A percentile compares a stretch with the other conserved stretches of the same genome.
phyloP scores from a whole-genome alignment of 2,329 filamentous ascomycete species.

The Taxawa tesnikishii region DNA sequence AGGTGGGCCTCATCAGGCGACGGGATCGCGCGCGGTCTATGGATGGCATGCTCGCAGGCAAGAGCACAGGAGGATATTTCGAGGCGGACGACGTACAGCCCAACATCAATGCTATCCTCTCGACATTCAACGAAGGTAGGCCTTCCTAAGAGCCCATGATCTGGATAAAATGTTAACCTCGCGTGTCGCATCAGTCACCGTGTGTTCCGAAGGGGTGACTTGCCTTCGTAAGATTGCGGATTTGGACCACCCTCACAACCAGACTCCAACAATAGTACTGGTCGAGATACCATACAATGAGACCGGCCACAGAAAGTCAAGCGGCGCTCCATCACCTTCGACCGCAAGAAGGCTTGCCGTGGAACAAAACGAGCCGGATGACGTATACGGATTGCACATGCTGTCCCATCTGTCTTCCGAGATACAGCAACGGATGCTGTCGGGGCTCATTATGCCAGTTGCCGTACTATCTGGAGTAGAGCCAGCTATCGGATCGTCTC shows the following conservation, averaged over 20 bases:
- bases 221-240: constrained; percentile 24
- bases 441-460: constrained; percentile 27
- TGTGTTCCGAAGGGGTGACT: constrained; percentile 25
- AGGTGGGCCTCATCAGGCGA: constrained; percentile 15
- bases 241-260: constrained; percentile 20
- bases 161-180: not conserved
- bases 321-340: constrained; percentile 27
- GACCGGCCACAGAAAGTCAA: constrained; percentile 24
- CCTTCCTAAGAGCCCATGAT: not conserved
- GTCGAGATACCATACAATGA: constrained; percentile 32
- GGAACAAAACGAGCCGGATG: constrained; percentile 20
- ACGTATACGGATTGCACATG: constrained; percentile 30
- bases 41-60: too few species aligned
- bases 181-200: constrained; percentile 19
- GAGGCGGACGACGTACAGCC: constrained; percentile 21
- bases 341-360: constrained; percentile 17
- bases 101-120: constrained; percentile 27
- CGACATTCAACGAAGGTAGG: constrained; percentile 29
- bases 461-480: constrained; percentile 22
- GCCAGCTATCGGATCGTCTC: not conserved
- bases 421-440: constrained; percentile 26
- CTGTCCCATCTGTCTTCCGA: constrained; percentile 28
- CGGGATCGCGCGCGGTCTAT: constrained; percentile 21
- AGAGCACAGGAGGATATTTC: too few species aligned
- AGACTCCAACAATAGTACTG: constrained; percentile 25